Evolutionary conservation across 208 protist genomes (phyloP), one percentile per base, ranked within the genome.

Genomic region (Blechomonas ayalai): DNA sequence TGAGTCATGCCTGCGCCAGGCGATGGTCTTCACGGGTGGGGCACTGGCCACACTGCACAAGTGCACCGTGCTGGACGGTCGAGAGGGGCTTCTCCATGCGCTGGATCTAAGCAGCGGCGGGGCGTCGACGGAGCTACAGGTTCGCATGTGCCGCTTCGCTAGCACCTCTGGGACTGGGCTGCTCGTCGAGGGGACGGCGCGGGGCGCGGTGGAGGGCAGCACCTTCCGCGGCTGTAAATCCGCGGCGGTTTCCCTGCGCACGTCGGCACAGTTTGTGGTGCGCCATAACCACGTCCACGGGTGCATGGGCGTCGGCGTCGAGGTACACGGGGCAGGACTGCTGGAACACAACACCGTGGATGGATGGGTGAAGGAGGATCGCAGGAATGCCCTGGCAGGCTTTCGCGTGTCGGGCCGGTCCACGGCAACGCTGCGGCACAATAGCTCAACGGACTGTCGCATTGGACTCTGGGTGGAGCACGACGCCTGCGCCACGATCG

Each of bases 151-250:
- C n/a, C n/a, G n/a, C n/a, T n/a, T n/a, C n/a, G n/a, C n/a, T n/a
- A n/a, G n/a, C n/a, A n/a, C n/a, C n/a, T n/a, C n/a, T n/a, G n/a
- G n/a, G n/a, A n/a, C n/a, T n/a, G n/a, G n/a, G n/a, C n/a, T n/a
- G n/a, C n/a, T n/a, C n/a, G n/a, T n/a, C n/a, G n/a, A n/a, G 37
- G 51, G 10, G 55, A 72, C 43, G 57, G 64, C 18, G 10, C 18
- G 12, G 52, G 55, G 15, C 2, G 41, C 6, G 53, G 55, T 24
- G 16, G 38, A n/a, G 42, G 55, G n/a, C 2, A 52, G 1, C 16
- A 60, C 16, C 55, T 45, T 38, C 9, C 8, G n/a, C 42, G 59
- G 27, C 44, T 35, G 37, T 24, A 33, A 47, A 46, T 12, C 22
- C 13, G 10, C 28, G 15, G 44, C 13, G n/a, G n/a, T 13, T 15